Conservation (phyloP, 2,329 filamentous ascomycete species). For the Phoma herbarum region DNA sequence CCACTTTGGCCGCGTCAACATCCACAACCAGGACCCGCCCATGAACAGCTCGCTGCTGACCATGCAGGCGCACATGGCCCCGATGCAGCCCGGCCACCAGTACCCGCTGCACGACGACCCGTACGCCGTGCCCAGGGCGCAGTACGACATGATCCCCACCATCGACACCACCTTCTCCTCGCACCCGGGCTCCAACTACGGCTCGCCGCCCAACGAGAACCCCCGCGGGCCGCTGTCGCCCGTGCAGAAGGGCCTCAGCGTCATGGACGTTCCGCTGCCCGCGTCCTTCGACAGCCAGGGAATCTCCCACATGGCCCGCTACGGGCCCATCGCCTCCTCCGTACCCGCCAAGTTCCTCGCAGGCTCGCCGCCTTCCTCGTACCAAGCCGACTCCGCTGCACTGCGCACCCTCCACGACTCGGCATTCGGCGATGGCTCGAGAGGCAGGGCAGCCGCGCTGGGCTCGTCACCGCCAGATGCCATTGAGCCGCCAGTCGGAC, state of each 20-base stretch:
- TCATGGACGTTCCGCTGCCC: slow-evolving; percentile 89
- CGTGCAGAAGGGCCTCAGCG: slow-evolving; percentile 77
- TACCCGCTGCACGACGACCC: slow-evolving; percentile 55
- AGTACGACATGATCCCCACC: slow-evolving; percentile 61
- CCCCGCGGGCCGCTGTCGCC: slow-evolving; percentile 80
- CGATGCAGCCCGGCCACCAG: slow-evolving; percentile 52
- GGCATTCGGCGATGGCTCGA: slow-evolving; percentile 76
- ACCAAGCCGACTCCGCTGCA: slow-evolving; percentile 67
- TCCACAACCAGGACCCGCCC: slow-evolving; percentile 72
- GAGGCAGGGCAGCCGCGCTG: slow-evolving; percentile 54
- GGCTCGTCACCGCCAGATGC: slow-evolving; percentile 67
- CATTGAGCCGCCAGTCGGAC: slow-evolving; percentile 70
- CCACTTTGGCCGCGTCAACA: slow-evolving; percentile 74
- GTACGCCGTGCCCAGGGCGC: slow-evolving; percentile 44
- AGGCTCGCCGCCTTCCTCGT: slow-evolving; percentile 76
- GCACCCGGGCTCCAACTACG: slow-evolving; percentile 72
- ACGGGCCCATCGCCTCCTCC: slow-evolving; percentile 89
- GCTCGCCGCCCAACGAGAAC: slow-evolving; percentile 78
- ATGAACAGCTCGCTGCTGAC: slow-evolving; percentile 77
- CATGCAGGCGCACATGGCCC: slow-evolving; percentile 60
- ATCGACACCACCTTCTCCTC: slow-evolving; percentile 68
- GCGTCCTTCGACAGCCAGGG: slow-evolving; percentile 97
- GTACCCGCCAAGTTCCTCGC: slow-evolving; percentile 93
- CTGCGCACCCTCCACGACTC: slow-evolving; percentile 70
- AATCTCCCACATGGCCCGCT: slow-evolving; percentile 88